Evolutionary conservation across 2,329 filamentous ascomycete genomes (phyloP).

Genomic region (Sclerotinia spermophila): DNA sequence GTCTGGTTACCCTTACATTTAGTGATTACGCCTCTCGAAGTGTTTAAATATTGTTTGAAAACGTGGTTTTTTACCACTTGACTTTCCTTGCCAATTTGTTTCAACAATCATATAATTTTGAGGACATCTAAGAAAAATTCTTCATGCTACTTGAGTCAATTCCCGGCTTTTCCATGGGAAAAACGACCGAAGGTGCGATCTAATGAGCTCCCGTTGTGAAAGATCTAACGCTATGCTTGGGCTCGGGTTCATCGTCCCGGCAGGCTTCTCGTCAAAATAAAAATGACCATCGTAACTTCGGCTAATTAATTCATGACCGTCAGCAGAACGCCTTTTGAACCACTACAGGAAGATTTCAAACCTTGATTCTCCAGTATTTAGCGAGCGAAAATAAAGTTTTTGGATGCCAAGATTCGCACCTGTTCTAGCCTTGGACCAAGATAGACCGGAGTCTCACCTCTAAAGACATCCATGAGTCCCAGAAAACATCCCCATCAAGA

Average conservation of each 20-base stretch:
- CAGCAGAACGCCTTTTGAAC: not conserved
- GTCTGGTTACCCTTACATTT: not conserved
- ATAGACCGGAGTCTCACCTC: not conserved
- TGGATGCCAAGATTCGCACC: not conserved
- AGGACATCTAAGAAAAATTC: not conserved
- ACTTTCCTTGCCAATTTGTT: not conserved
- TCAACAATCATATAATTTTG: not conserved
- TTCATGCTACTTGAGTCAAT: not conserved
- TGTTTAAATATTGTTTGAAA: not conserved
- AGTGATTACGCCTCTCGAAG: no score
- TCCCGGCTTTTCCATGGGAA: not conserved
- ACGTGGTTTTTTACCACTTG: not conserved
- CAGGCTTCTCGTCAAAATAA: not conserved
- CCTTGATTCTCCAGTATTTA: not conserved
- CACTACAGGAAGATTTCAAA: not conserved
- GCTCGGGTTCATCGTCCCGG: no score
- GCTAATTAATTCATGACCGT: not conserved
- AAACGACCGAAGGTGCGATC: not conserved
- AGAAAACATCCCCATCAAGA: no score
- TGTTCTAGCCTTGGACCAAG: not conserved
- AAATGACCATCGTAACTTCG: not conserved
- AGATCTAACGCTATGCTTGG: not conserved
- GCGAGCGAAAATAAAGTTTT: not conserved
- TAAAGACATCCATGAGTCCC: no score
- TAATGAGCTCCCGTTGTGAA: not conserved